Percentiles rank a stretch among this genome's conserved stretches.
Conservation (phyloP, 108 stramenopile genomes). For the Nitzschia putrida region DNA sequence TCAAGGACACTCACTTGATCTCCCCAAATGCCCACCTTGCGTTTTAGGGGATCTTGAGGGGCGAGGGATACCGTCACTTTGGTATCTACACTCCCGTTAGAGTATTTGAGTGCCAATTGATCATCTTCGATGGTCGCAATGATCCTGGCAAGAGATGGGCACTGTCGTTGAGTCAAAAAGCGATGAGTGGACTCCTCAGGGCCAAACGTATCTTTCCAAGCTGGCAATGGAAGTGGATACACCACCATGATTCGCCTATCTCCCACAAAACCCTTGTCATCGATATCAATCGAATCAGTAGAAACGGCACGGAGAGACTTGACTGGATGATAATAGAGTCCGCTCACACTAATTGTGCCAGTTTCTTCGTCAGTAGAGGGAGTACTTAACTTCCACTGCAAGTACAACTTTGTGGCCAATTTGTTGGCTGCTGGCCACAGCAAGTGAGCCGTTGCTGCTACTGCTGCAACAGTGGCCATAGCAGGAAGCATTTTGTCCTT, state of each 20-base stretch:
- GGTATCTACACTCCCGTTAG: not conserved
- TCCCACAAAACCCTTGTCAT: conserved; percentile 50
- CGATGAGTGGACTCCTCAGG: conserved; percentile 57
- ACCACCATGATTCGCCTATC: conserved; percentile 83
- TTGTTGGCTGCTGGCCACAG: not conserved
- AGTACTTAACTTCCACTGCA: conserved; percentile 1
- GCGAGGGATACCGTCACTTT: not conserved
- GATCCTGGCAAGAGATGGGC: conserved; percentile 66
- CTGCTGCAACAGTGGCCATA: not conserved
- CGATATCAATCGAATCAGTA: conserved; percentile 40
- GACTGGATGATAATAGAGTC: conserved; percentile 54
- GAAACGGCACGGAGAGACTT: conserved; percentile 75
- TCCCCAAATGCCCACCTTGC: conserved; percentile 65
- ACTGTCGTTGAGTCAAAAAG: conserved; percentile 79
- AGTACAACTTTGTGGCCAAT: not conserved
- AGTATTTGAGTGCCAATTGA: not conserved
- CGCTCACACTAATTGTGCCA: conserved; percentile 13
- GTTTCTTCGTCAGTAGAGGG: not conserved
- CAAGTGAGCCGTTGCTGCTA: not conserved
- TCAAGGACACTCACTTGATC: conserved; percentile 66
- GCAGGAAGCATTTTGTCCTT: not conserved
- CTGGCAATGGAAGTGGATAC: conserved; percentile 48
- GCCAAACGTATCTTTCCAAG: conserved; percentile 38
- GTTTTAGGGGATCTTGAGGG: conserved; percentile 16
- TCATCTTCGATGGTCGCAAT: conserved; percentile 17